A percentile compares a stretch with the other conserved stretches of the same genome.
Evolutionary conservation across 2,329 filamentous ascomycete species (phyloP).

Genomic region (Colletotrichum navitas): DNA sequence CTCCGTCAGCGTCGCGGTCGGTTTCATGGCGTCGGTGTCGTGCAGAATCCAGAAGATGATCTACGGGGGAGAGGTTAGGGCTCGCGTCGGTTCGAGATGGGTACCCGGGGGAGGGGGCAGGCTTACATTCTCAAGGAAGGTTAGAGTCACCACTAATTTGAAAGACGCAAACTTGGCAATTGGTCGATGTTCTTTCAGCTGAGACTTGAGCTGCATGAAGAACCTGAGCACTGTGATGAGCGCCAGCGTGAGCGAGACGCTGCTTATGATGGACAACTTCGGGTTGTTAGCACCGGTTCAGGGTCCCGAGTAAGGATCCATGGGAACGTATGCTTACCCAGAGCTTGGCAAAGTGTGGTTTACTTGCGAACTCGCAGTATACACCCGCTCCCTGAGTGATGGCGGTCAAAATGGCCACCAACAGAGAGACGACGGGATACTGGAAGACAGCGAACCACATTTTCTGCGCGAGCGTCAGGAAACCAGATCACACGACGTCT

Average conservation of each 20-base stretch:
- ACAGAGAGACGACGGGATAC: conserved; percentile 52
- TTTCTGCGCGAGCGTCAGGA: conserved; percentile 42
- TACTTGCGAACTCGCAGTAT: conserved; percentile 50
- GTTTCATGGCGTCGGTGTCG: conserved; percentile 41
- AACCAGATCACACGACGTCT: not conserved
- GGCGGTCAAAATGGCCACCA: conserved; percentile 57
- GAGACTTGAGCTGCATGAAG: conserved; percentile 34
- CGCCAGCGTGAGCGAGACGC: conserved; percentile 44
- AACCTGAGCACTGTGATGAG: conserved; percentile 46
- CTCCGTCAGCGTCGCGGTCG: conserved; percentile 44
- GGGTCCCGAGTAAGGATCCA: not conserved
- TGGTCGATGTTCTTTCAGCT: conserved; percentile 45
- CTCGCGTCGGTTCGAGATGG: too few species aligned
- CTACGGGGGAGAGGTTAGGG: conserved; percentile 4
- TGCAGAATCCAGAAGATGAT: conserved; percentile 47
- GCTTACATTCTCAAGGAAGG: conserved; percentile 42
- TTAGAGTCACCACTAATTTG: conserved; percentile 46
- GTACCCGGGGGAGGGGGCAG: not conserved
- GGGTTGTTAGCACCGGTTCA: not conserved
- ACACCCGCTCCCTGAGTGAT: conserved; percentile 48
- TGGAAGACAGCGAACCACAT: conserved; percentile 56
- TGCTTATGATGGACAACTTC: conserved; percentile 47
- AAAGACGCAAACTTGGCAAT: conserved; percentile 47
- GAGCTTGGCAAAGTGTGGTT: conserved; percentile 48
- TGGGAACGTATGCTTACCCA: conserved; percentile 43